Evolutionary conservation across 768 basidiomycete genomes (phyloP).

Genomic region (Galerina marginata): DNA sequence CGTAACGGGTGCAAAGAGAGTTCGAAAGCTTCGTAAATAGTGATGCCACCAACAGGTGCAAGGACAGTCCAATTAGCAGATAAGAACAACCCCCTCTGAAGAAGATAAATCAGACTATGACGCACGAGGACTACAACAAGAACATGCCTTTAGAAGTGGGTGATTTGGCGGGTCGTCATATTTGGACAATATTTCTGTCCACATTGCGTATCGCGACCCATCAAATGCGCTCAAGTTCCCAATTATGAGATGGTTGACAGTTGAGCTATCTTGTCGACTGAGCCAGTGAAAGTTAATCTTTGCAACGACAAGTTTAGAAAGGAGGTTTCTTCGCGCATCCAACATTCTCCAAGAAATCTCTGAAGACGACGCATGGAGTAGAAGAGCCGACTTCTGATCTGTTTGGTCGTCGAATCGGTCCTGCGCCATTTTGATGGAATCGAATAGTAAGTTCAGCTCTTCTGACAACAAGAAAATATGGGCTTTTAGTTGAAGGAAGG

Average conservation of each 20-base stretch:
- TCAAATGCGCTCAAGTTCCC: conserved; percentile 86
- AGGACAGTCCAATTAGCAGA: conserved; percentile 81
- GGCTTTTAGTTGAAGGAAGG: conserved; percentile 70
- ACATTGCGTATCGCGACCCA: conserved; percentile 78
- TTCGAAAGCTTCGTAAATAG: conserved; percentile 84
- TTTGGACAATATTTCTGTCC: conserved; percentile 88
- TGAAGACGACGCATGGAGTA: conserved; percentile 80
- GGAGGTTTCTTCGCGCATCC: conserved; percentile 68
- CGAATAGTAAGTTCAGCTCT: conserved; percentile 84
- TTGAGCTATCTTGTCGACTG: conserved; percentile 86
- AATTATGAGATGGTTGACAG: conserved; percentile 75
- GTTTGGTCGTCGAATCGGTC: conserved; percentile 69
- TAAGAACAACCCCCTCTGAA: conserved; percentile 73
- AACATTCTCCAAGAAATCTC: conserved; percentile 95
- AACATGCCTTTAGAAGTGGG: conserved; percentile 68
- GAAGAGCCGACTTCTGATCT: conserved; percentile 80
- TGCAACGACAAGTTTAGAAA: conserved; percentile 86
- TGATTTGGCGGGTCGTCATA: conserved; percentile 73
- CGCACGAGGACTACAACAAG: background rate
- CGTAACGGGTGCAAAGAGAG: conserved; percentile 85
- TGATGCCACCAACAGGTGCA: conserved; percentile 93
- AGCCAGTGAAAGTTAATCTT: conserved; percentile 83
- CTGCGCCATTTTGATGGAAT: conserved; percentile 84
- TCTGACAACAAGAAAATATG: conserved; percentile 76
- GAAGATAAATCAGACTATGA: conserved; percentile 8